Evolutionary conservation across 2,329 filamentous ascomycete genomes (phyloP), one percentile per base, ranked within the genome.

Genomic region (Penicillium sp.): DNA sequence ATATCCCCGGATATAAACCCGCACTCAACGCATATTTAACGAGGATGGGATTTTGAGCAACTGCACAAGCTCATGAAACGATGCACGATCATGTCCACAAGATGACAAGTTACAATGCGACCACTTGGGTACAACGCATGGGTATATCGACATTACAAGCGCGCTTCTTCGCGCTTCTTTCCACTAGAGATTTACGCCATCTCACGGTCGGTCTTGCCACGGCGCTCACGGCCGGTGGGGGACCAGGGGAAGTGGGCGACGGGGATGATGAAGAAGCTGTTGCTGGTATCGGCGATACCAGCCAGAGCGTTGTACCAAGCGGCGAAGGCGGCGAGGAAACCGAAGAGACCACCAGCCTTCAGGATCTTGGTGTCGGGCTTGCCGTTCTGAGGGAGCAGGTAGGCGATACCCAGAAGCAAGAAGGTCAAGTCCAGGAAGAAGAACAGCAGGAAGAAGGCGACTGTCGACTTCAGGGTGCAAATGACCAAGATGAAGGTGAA

Each of bases 241-340:
- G 87, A 91, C 91, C 91, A 96, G 44, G 90, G 91, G 78, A 96
- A 94, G 77, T 95, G 89, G 61, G 86, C 84, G 54, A 96, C 89
- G 42, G 90, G 91, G 52, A 95, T 82, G 69, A 93, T 78, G 77
- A 95, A 93, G 82, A 95, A 95, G 76, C 88, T 93, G 64, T 77
- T 77, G 57, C 67, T 72, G 42, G 62, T 69, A 58, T 93, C 87
- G 51, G 85, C 84, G 47, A 93, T 80, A 80, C 87, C 87, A 42
- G 87, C 86, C 50, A 91, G 76, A 29, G 88, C 87, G 61, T 89
- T 89, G 71, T 91, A 94, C 88, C 88, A 94, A 3, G 88, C 87
- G 46, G 87, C 64, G 65, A 94, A 93, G 0, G 87, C 86, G 1
- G 87, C 82, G 6, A 93, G 60, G 51, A 93, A 77, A n/a, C 88